Evolutionary conservation across 495 filamentous ascomycete genomes (phyloP).

Genomic region (Mycothermus thermophilus): DNA sequence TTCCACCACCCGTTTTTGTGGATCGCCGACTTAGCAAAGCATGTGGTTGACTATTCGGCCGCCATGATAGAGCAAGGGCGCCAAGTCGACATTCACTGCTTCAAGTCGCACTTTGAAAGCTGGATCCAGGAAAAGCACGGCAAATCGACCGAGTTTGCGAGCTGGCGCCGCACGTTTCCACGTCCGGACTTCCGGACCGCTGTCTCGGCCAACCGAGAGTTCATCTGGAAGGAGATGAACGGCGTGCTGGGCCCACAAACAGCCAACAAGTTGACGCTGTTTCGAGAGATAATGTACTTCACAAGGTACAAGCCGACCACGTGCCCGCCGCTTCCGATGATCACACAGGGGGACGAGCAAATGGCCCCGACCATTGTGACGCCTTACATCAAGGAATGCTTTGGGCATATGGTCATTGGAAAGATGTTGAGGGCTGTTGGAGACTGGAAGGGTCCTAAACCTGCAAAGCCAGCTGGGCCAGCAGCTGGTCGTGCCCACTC

Average conservation of each 20-base stretch:
- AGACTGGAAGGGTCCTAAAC: neutral
- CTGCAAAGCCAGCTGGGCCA: neutral
- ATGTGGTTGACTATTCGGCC: constrained; percentile 49
- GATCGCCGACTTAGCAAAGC: constrained; percentile 52
- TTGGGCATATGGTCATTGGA: constrained; percentile 47
- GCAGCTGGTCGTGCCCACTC: too few relatives aligned
- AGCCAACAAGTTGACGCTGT: constrained; percentile 28
- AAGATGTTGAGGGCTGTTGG: constrained; percentile 25
- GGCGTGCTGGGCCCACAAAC: constrained; percentile 18
- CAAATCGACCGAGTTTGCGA: constrained; percentile 19
- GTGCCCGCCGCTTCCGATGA: constrained; percentile 3
- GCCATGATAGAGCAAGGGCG: constrained; percentile 13
- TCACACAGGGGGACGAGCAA: constrained; percentile 1
- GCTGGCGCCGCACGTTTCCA: constrained; percentile 37
- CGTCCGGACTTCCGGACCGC: constrained; percentile 42
- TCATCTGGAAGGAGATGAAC: constrained; percentile 48
- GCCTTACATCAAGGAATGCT: constrained; percentile 48
- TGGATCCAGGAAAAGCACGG: constrained; percentile 39
- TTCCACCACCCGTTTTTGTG: constrained; percentile 50
- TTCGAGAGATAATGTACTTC: constrained; percentile 21
- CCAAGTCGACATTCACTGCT: constrained; percentile 35
- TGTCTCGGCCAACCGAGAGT: constrained; percentile 42
- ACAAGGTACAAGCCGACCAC: constrained; percentile 8
- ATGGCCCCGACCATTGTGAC: constrained; percentile 46
- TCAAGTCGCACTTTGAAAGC: constrained; percentile 36